Base-by-base conservation (phyloP, 805 yeast genomes). In the Cyberlindnera xylosilytica region DNA sequence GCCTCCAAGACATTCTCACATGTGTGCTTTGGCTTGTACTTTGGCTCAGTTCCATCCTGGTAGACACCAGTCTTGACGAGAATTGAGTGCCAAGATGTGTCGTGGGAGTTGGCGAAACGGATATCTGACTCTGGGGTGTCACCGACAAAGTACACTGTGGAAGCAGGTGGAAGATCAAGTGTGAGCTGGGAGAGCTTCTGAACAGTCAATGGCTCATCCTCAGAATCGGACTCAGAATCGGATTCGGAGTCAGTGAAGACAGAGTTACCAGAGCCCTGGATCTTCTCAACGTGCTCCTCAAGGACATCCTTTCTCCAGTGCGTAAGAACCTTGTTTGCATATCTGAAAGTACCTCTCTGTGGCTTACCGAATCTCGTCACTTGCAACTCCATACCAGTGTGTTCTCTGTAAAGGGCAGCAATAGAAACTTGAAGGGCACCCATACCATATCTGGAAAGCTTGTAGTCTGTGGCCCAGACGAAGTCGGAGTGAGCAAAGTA, bases 401-500 rank as follows among this genome's bases (percentile, higher is more conserved):
- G 88, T 56, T 87, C 95, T 60, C 81, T 76, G 65, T 80, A 88
- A 45, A 88, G 70, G 0, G 95, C 93, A 42, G 90, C 89, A 57
- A 87, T 80, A 17, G 95, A 83, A 30, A 86, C 89, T 63, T 87
- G 96, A 50, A 88, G 71, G 4, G 97, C 96, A 46, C 97, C 97
- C 95, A 88, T 89, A 47, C 96, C 96, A 60, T 88, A 87, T 60
- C 97, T 73, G 15, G 88, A 79, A 48, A 85, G 70, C 53, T 78
- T 78, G 60, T 85, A 87, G 64, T 87, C 85, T 4, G 96, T 86
- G 11, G 96, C 91, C 96, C 96, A 88, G 42, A 88, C 87, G 56
- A 88, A 84, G 65, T 88, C 97, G 17, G 91, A 84, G 62, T 88
- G 95, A 32, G 95, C 95, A 71, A 87, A 88, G 65, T 84, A 86